Percentiles rank a stretch among this genome's conserved stretches.
These are phyloP conservation scores for Rhizopogon roseolus DNA, from an alignment of 768 basidiomycete species.

Conservation along the genomic window DNA sequence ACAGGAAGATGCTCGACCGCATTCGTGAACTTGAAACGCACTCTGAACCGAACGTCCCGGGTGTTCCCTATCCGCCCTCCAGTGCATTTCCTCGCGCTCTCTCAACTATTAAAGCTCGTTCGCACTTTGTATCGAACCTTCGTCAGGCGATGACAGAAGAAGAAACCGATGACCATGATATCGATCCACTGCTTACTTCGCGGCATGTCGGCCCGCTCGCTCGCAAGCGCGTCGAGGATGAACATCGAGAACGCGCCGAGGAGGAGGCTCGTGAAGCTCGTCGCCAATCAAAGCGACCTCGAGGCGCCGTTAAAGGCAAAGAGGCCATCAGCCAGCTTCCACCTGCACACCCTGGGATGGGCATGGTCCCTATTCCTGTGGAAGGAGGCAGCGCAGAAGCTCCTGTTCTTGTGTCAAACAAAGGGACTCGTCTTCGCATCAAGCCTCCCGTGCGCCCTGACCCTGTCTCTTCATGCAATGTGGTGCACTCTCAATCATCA, in stretches of 20 bases:
- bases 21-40: conserved; percentile 56
- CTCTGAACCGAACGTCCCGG: conserved; percentile 25
- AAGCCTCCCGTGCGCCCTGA: conserved; percentile 38
- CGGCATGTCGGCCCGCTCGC: conserved; percentile 42
- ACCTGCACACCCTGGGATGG: conserved; percentile 21
- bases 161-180: conserved; percentile 36
- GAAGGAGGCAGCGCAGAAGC: conserved; percentile 7
- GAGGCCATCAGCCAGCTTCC: conserved; percentile 18
- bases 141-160: conserved; percentile 44
- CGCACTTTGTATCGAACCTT: conserved; percentile 42
- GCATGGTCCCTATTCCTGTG: conserved; percentile 18
- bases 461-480: conserved; percentile 10
- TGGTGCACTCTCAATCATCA: conserved; percentile 21
- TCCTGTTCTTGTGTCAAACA: conserved; percentile 38
- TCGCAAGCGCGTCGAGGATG: conserved; percentile 40
- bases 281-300: conserved; percentile 28
- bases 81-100: conserved; percentile 47
- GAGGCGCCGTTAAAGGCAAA: conserved; percentile 34
- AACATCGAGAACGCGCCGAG: conserved; percentile 35
- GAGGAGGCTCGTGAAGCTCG: conserved; percentile 42
- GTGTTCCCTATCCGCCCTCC: conserved; percentile 33
- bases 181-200: conserved; percentile 42
- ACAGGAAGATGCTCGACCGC: conserved; percentile 52
- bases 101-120: conserved; percentile 36
- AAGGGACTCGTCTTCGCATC: conserved; percentile 45